Evolutionary conservation across 805 yeast genomes (phyloP).

Genomic region (Candida railenensis): DNA sequence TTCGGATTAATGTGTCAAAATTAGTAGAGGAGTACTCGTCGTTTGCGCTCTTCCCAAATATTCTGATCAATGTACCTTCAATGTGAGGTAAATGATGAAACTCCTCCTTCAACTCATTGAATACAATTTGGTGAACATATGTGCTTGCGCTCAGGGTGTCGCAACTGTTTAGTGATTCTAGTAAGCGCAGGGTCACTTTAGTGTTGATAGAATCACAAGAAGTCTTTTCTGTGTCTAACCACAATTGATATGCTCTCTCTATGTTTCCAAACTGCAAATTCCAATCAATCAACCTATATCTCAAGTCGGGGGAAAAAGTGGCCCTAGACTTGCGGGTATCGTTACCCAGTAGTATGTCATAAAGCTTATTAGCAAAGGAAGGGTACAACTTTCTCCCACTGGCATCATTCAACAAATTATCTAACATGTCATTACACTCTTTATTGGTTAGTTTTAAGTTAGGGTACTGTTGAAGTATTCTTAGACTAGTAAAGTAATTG

Average conservation of each 20-base stretch:
- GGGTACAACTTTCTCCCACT: not conserved
- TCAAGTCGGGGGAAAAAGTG: not conserved
- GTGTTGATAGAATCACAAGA: too few relatives aligned
- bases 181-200: not conserved
- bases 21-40: not conserved
- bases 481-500: not conserved
- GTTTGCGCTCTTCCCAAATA: conserved; percentile 1
- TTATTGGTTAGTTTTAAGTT: not conserved
- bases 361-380: conserved; percentile 1
- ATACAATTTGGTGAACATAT: not conserved
- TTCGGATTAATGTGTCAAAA: not conserved
- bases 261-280: conserved; percentile 4
- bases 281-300: not conserved
- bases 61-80: not conserved
- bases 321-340: too few relatives aligned
- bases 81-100: not conserved
- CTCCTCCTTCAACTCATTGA: not conserved
- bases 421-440: not conserved
- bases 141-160: not conserved
- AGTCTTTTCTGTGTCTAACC: too few relatives aligned
- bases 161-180: not conserved
- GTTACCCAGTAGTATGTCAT: not conserved
- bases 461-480: not conserved
- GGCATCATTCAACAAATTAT: not conserved
- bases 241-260: not conserved